Conservation (phyloP, 768 basidiomycete genomes). For the Leccinum subgranulosum region DNA sequence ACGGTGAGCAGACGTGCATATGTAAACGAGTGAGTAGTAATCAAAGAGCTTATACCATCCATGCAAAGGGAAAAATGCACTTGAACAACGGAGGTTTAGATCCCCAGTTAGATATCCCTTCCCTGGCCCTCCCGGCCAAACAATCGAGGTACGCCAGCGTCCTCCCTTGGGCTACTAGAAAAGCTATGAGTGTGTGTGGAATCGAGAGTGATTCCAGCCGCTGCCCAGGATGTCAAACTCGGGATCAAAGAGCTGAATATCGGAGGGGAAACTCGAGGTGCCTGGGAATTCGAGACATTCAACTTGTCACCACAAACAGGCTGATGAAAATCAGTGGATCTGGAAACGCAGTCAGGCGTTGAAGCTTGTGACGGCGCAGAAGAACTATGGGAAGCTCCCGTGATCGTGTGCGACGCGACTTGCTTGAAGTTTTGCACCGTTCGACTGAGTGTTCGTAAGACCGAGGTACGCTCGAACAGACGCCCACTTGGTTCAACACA, state of each 20-base stretch:
- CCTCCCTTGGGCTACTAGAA: conserved; percentile 13
- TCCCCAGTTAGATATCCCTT: conserved; percentile 20
- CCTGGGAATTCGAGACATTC: conserved; percentile 18
- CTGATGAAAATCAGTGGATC: conserved; percentile 1
- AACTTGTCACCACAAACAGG: conserved; percentile 1
- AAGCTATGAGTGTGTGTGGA: conserved; percentile 9
- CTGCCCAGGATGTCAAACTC: conserved; percentile 34
- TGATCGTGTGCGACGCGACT: conserved; percentile 28
- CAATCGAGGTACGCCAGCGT: conserved; percentile 21
- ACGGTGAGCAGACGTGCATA: neutral
- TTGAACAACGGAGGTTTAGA: neutral
- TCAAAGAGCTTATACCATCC: conserved; percentile 2
- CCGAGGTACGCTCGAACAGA: conserved; percentile 44
- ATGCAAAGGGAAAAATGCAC: neutral
- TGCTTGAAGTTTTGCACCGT: conserved; percentile 51
- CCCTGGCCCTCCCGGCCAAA: conserved; percentile 26
- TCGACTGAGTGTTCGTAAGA: conserved; percentile 52
- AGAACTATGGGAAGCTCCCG: conserved; percentile 16
- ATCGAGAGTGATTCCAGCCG: conserved; percentile 24
- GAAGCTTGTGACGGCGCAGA: conserved; percentile 9
- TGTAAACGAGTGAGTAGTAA: conserved; percentile 1
- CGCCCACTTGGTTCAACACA: conserved; percentile 13
- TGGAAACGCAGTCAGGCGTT: conserved; percentile 5
- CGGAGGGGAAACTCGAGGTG: conserved; percentile 21
- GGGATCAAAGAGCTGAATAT: conserved; percentile 30